These are phyloP conservation scores for Vigna radiata DNA, from an alignment of 306 rosid species.

Conservation along the genomic window DNA sequence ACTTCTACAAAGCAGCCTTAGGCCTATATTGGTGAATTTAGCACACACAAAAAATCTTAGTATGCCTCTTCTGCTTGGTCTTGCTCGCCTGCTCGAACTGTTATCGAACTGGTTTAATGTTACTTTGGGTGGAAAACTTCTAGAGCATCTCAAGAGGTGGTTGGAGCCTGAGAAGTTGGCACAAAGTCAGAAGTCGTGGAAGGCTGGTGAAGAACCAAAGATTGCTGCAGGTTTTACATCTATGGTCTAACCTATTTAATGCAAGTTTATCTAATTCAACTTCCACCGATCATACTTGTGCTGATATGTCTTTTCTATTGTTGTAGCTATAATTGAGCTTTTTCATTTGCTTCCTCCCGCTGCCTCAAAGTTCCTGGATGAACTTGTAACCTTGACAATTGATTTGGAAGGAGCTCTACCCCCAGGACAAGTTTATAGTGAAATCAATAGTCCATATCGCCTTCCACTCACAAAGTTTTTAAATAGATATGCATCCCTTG, in stretches of 20 bases:
- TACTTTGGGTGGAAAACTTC: conserved; percentile 88
- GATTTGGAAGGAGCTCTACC: conserved; percentile 99
- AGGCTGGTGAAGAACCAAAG: conserved; percentile 99
- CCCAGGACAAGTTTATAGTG: conserved; percentile 94
- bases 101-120: conserved; percentile 98
- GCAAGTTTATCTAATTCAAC: conserved; percentile 40
- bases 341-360: conserved; percentile 97
- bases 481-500: conserved; percentile 85
- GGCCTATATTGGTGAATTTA: conserved; percentile 96
- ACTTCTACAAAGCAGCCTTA: conserved; percentile 94
- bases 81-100: conserved; percentile 96
- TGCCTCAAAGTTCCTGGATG: conserved; percentile 97
- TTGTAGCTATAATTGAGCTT: conserved; percentile 97
- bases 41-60: conserved; percentile 96
- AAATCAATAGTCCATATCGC: conserved; percentile 97
- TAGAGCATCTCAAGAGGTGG: conserved; percentile 99
- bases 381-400: conserved; percentile 94
- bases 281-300: conserved; percentile 26
- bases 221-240: conserved; percentile 88
- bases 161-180: conserved; percentile 99
- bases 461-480: conserved; percentile 90
- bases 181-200: conserved; percentile 94
- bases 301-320: conserved; percentile 45
- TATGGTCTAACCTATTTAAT: conserved; percentile 41
- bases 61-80: conserved; percentile 99